Base-by-base conservation (phyloP, 2,329 filamentous ascomycete genomes). In the Stachybotrys elegans region DNA sequence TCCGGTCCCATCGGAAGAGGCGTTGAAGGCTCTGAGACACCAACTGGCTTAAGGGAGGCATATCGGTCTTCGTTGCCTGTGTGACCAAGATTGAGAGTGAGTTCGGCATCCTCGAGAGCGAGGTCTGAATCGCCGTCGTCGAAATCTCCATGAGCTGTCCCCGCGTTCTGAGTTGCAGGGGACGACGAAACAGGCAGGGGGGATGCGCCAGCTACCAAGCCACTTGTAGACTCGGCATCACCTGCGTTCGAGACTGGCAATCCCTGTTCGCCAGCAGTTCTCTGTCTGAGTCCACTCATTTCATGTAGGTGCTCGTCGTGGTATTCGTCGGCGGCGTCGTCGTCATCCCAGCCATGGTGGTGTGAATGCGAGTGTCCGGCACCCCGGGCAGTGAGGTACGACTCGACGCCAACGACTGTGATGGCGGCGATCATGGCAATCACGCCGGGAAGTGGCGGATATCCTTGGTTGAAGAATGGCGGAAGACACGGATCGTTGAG, bases 351-450 rank as follows among this genome's bases (percentile, higher is more conserved):
- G 11, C 59, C 59, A 44, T 69, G 70, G 23, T 69, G 62, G 51
- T 83, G 79, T 2, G 76, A 73, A 55, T 83, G 77, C 2, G 76
- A 77, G 55, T 81, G 81, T 2, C 78, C 72, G 2, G 80, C 81
- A 35, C 81, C 81, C 44, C 79, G 68, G 3, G 84, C 86, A 0
- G 89, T 90, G 53, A 97, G 83, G 61, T 90, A 89, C 68, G 93
- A 95, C 64, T 97, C 92, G 42, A 96, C 77, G 3, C 81, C 79
- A 6, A 95, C 88, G 4, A 96, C 90, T 4, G 86, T 70, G 47
- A 95, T 74, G n/a, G 88, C 86, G 11, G 86, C 83, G 9, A 83
- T 65, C 86, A 95, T 92, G 44, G 88, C 86, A 38, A 95, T 79
- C 39, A 93, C 73, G 3, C 90, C 89, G 0, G 88, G 82, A 61